phyloP scores from a whole-genome alignment of 148 eudicot genomes.

The Spergularia marina region DNA sequence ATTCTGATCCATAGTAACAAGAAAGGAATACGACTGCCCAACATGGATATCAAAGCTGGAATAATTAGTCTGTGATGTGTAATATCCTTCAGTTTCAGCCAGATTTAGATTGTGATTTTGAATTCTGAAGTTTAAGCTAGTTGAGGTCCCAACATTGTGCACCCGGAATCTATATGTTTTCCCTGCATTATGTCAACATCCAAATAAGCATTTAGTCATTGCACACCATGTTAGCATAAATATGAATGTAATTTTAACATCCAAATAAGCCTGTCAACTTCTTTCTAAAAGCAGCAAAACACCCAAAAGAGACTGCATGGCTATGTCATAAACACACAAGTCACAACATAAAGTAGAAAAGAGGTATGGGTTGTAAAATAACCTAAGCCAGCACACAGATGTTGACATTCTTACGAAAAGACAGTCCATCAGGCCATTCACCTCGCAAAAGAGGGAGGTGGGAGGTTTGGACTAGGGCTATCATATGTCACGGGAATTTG shows the following conservation, averaged over 20 bases:
- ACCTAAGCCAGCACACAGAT: no score
- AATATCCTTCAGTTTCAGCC: conserved; percentile 86
- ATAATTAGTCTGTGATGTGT: conserved; percentile 71
- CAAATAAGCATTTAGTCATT: conserved; percentile 4
- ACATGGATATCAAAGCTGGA: conserved; percentile 83
- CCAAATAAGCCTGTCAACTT: not conserved
- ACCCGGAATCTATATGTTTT: conserved; percentile 87
- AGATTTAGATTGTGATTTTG: conserved; percentile 77
- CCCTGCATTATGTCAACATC: conserved; percentile 40
- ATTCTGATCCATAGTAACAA: conserved; percentile 95
- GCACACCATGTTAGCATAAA: not conserved
- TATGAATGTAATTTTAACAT: not conserved
- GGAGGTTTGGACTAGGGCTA: not conserved
- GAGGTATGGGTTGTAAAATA: no score
- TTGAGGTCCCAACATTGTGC: conserved; percentile 82
- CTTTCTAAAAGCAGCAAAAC: not conserved
- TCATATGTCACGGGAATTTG: no score
- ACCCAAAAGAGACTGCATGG: not conserved
- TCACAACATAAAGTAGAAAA: no score
- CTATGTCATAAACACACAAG: no score
- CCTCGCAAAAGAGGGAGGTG: no score
- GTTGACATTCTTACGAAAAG: no score
- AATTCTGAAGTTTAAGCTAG: conserved; percentile 81
- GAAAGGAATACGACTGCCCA: conserved; percentile 89
- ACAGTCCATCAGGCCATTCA: no score